These are phyloP conservation scores for Globisporangium yorkense DNA, from an alignment of 352 stramenopile species.

Conservation along the genomic window DNA sequence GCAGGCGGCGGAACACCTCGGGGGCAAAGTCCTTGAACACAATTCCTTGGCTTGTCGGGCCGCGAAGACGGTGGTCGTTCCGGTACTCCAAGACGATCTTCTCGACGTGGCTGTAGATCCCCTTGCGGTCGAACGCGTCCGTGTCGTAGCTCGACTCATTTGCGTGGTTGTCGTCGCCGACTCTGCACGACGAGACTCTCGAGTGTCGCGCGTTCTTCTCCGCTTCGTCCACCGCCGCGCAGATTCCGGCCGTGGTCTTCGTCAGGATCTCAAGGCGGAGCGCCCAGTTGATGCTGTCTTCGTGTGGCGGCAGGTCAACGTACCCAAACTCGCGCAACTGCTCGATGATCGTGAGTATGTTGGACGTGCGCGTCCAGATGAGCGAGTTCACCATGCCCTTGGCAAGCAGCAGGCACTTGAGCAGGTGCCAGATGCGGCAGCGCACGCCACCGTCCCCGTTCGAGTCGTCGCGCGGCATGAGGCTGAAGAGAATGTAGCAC, in stretches of 20 bases:
- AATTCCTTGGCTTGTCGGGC: constrained; percentile 42
- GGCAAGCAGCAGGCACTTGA: constrained; percentile 60
- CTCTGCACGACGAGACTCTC: constrained; percentile 18
- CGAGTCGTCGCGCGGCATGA: constrained; percentile 33
- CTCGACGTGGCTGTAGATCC: constrained; percentile 72
- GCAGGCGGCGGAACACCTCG: constrained; percentile 70
- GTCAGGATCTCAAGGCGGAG: constrained; percentile 82
- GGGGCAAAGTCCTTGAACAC: constrained; percentile 81
- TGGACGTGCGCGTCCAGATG: constrained; percentile 82
- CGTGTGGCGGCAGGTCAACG: constrained; percentile 51
- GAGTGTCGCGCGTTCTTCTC: constrained; percentile 48
- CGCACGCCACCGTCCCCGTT: constrained; percentile 23
- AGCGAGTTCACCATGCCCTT: constrained; percentile 80
- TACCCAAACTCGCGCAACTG: constrained; percentile 56
- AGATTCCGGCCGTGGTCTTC: constrained; percentile 85
- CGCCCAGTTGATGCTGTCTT: constrained; percentile 86
- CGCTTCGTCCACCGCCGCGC: constrained; percentile 55
- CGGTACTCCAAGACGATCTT: constrained; percentile 64
- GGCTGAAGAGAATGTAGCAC: constrained; percentile 61
- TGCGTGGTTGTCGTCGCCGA: constrained; percentile 1
- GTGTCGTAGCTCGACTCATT: constrained; percentile 5
- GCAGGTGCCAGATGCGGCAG: constrained; percentile 66
- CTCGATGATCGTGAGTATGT: constrained; percentile 71
- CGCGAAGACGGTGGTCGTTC: constrained; percentile 36
- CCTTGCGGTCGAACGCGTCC: constrained; percentile 56